phyloP scores from a whole-genome alignment of 345 rosid species.

The Lenwebbia sp. region DNA sequence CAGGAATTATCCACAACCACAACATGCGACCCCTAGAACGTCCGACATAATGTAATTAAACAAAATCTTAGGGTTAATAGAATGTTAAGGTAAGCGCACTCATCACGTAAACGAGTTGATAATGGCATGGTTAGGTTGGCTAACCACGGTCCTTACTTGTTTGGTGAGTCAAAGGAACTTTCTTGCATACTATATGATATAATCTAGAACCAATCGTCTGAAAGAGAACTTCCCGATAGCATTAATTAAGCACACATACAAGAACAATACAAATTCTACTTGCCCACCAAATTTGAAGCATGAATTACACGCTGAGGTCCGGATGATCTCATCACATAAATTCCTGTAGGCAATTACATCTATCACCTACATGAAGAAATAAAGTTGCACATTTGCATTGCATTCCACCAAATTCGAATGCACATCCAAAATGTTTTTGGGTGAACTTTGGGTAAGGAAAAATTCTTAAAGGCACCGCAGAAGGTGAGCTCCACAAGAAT shows the following conservation, averaged over 20 bases:
- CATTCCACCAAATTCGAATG: neutral
- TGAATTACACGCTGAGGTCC: neutral
- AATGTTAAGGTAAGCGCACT: neutral
- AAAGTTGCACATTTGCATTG: neutral
- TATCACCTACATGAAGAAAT: neutral
- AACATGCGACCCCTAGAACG: neutral
- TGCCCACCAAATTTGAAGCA: neutral
- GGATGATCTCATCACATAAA: neutral
- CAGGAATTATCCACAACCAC: neutral
- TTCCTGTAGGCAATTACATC: neutral
- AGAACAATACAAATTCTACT: neutral
- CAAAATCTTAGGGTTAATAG: neutral
- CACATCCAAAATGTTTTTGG: neutral
- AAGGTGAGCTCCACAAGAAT: neutral
- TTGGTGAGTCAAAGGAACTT: neutral
- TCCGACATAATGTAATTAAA: neutral
- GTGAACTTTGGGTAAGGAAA: neutral
- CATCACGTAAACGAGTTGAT: neutral
- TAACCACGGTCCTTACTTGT: neutral
- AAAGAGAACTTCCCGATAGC: neutral
- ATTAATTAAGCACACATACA: neutral
- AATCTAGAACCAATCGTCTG: neutral
- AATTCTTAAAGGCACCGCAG: neutral
- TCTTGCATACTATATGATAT: neutral
- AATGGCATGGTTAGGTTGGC: neutral